A percentile compares a stretch with the other conserved stretches of the same genome.
phyloP scores from a whole-genome alignment of 2,329 filamentous ascomycete species.

The Ploettnerulaceae sp. region DNA sequence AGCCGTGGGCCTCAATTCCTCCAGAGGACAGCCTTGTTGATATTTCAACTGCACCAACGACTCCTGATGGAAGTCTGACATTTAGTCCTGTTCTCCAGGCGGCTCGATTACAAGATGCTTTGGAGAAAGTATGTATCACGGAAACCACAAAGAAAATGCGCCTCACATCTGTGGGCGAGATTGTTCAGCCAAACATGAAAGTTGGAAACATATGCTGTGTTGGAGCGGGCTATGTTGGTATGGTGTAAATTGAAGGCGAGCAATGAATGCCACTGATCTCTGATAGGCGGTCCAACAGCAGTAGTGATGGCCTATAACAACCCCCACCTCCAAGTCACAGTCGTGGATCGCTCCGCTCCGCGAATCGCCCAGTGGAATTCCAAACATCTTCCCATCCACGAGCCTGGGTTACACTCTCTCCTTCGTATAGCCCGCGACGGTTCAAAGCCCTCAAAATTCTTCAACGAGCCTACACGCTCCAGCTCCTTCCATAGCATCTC shows the following conservation, averaged over 20 bases:
- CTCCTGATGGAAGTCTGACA: conserved; percentile 40
- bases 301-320: conserved; percentile 71
- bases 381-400: conserved; percentile 67
- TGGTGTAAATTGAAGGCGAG: conserved; percentile 28
- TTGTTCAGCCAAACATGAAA: not conserved
- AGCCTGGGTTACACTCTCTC: conserved; percentile 65
- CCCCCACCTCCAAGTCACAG: conserved; percentile 63
- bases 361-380: conserved; percentile 73
- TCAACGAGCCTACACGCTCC: conserved; percentile 35
- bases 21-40: too few species aligned
- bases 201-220: conserved; percentile 65
- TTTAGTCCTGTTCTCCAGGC: conserved; percentile 40
- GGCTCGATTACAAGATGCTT: conserved; percentile 21
- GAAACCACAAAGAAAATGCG: conserved; percentile 6
- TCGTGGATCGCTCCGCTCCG: conserved; percentile 64
- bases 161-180: too few species aligned
- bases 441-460: conserved; percentile 41
- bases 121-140: conserved; percentile 15
- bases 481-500: conserved; percentile 33
- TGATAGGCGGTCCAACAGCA: conserved; percentile 62
- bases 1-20: too few species aligned
- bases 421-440: conserved; percentile 61
- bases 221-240: conserved; percentile 72
- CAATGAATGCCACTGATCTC: not conserved
- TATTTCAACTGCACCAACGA: conserved; percentile 42